These are phyloP conservation scores for Solanum aculeatissimum DNA, from an alignment of 305 asterid genomes.

Conservation along the genomic window DNA sequence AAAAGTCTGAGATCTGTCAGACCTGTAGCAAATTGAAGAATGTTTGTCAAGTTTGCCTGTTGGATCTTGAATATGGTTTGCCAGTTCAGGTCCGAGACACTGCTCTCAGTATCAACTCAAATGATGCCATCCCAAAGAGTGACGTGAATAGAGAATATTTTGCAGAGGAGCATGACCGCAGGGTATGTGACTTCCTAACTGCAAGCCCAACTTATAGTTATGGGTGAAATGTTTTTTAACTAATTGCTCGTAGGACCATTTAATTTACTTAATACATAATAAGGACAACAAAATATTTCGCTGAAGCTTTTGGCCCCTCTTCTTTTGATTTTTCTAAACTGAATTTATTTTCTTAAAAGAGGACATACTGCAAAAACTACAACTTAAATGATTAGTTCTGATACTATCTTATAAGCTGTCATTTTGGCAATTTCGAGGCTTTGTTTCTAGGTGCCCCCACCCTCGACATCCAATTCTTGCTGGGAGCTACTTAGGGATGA, in stretches of 20 bases:
- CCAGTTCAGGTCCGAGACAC: conserved; percentile 97
- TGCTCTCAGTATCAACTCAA: conserved; percentile 73
- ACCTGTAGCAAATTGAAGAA: conserved; percentile 91
- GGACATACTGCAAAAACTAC: background rate
- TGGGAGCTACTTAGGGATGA: background rate
- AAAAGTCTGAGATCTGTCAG: conserved; percentile 88
- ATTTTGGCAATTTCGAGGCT: background rate
- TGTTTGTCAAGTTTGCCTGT: conserved; percentile 94
- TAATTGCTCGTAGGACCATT: background rate
- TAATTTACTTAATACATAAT: background rate
- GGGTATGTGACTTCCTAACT: conserved; percentile 29
- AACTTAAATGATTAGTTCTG: background rate
- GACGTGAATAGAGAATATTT: conserved; percentile 88
- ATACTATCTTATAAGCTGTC: background rate
- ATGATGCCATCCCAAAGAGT: conserved; percentile 91
- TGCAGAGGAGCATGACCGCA: conserved; percentile 96
- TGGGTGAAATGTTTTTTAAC: background rate
- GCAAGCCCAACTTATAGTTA: background rate
- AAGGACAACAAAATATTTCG: background rate
- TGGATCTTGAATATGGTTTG: conserved; percentile 92
- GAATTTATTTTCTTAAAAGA: background rate
- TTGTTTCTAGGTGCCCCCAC: background rate
- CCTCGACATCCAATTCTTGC: background rate
- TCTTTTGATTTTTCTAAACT: background rate
- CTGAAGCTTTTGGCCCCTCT: background rate